A percentile compares a stretch with the other conserved stretches of the same genome.
phyloP scores from a whole-genome alignment of 768 basidiomycete genomes.

The Boletellus sp. region DNA sequence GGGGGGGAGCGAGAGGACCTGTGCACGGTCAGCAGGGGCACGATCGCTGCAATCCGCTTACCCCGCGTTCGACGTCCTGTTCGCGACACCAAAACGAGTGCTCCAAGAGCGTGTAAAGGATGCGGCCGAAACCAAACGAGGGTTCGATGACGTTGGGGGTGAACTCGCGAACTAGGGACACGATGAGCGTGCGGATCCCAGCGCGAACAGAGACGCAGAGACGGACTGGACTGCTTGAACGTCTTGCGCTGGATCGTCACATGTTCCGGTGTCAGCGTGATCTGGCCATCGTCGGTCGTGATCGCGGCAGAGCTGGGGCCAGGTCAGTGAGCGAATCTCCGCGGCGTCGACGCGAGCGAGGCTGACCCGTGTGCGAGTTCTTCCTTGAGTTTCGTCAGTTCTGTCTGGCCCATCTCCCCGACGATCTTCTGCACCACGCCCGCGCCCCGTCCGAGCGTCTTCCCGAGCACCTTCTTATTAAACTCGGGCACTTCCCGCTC shows the following conservation, averaged over 20 bases:
- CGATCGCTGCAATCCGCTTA: constrained; percentile 37
- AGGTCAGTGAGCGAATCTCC: constrained; percentile 6
- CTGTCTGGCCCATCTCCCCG: constrained; percentile 60
- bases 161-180: constrained; percentile 79
- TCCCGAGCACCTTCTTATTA: constrained; percentile 86
- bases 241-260: constrained; percentile 79
- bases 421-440: constrained; percentile 60
- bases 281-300: constrained; percentile 58
- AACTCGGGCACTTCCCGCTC: constrained; percentile 78
- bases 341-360: neutral
- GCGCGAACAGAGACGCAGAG: neutral
- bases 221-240: constrained; percentile 81
- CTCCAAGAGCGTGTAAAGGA: constrained; percentile 90
- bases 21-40: neutral
- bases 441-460: constrained; percentile 85
- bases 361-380: constrained; percentile 73
- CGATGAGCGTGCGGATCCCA: constrained; percentile 15
- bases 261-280: constrained; percentile 67
- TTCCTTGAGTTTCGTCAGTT: constrained; percentile 60
- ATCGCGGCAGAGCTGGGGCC: constrained; percentile 50
- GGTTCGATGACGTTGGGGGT: constrained; percentile 98
- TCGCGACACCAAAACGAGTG: constrained; percentile 96
- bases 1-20: constrained; percentile 90
- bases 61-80: constrained; percentile 85
- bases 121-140: constrained; percentile 95